These are phyloP conservation scores for Melaleuca alternifolia DNA, from an alignment of 345 rosid genomes.

Conservation along the genomic window DNA sequence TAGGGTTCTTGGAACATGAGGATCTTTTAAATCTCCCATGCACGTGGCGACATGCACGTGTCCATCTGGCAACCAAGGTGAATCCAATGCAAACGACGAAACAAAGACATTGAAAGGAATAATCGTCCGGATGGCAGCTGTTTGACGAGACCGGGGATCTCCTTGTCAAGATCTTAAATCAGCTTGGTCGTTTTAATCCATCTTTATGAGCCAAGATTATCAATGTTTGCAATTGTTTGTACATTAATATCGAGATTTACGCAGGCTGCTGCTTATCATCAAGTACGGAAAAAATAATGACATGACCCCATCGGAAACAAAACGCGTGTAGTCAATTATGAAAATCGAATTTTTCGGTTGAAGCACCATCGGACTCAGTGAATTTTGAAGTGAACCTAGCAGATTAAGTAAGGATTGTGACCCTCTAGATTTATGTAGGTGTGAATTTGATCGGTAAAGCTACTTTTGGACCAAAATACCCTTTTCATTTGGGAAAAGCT, in stretches of 20 bases:
- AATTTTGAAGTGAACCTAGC: background rate
- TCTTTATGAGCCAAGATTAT: background rate
- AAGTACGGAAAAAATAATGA: too few species aligned
- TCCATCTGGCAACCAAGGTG: slow-evolving; percentile 30
- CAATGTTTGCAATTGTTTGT: background rate
- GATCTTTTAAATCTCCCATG: background rate
- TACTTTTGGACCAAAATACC: background rate
- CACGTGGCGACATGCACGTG: slow-evolving; percentile 30
- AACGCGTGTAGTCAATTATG: background rate
- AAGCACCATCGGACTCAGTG: background rate
- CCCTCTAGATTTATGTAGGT: background rate
- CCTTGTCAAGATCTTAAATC: slow-evolving; percentile 7
- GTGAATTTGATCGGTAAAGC: background rate
- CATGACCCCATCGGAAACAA: background rate
- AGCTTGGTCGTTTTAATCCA: background rate
- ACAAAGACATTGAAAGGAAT: slow-evolving; percentile 39
- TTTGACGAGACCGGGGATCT: background rate
- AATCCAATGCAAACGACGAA: slow-evolving; percentile 61
- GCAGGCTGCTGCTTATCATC: too few species aligned
- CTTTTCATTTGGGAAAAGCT: background rate
- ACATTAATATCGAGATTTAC: background rate
- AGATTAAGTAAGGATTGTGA: background rate
- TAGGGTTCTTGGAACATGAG: background rate
- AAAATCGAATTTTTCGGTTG: background rate
- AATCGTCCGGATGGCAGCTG: slow-evolving; percentile 37